Conservation (phyloP, 2,329 filamentous ascomycete species). For the Xylaria sp. region DNA sequence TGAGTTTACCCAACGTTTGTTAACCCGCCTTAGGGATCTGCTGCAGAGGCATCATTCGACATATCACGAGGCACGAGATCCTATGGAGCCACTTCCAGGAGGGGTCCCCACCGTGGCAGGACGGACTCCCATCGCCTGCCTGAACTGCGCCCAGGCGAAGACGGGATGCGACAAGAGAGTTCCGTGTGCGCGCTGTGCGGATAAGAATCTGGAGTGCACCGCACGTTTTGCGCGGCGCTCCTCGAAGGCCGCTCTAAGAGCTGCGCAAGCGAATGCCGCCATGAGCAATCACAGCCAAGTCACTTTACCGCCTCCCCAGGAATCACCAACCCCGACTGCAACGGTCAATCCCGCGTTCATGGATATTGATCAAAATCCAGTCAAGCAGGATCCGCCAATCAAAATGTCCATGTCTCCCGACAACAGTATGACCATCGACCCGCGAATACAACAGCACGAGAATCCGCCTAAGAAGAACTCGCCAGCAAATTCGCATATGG, state of each 20-base stretch:
- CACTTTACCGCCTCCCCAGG: constrained; percentile 18
- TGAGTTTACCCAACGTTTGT: constrained; percentile 17
- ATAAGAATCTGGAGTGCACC: constrained; percentile 52
- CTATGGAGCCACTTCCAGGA: constrained; percentile 48
- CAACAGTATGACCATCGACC: constrained; percentile 35
- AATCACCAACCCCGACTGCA: constrained; percentile 27
- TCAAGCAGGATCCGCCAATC: constrained; percentile 31
- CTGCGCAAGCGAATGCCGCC: constrained; percentile 44
- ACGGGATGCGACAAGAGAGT: constrained; percentile 54
- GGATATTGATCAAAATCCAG: constrained; percentile 38
- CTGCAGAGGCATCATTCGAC: constrained; percentile 54
- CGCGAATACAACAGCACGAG: constrained; percentile 36
- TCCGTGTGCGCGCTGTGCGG: constrained; percentile 52
- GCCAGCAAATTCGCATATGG: constrained; percentile 39
- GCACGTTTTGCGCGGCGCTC: constrained; percentile 55
- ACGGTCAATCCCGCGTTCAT: constrained; percentile 42
- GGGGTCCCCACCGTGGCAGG: constrained; percentile 46
- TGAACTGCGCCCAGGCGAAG: constrained; percentile 54
- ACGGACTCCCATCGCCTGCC: constrained; percentile 51
- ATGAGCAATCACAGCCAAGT: constrained; percentile 32
- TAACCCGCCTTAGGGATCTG: constrained; percentile 45
- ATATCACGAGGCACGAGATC: constrained; percentile 54
- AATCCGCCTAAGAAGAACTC: constrained; percentile 34
- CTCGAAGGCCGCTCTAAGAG: constrained; percentile 50
- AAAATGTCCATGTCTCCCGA: constrained; percentile 36